Evolutionary conservation across 73 alveolate genomes (phyloP).

Genomic region (Paramecium sonneborni): DNA sequence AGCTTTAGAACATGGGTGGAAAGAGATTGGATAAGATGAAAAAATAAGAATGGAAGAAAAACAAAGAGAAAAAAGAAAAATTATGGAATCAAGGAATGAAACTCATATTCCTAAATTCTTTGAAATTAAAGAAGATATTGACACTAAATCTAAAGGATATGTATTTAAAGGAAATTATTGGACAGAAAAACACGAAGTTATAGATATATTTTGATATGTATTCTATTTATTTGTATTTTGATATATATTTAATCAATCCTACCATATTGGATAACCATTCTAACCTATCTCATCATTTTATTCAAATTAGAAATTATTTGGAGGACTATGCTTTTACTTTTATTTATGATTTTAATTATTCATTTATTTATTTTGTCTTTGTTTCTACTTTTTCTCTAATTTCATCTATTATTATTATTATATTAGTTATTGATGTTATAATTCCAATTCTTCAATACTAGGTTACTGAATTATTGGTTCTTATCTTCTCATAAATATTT

Average conservation of each 20-base stretch:
- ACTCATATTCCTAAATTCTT: conserved; percentile 6
- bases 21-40: not conserved
- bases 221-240: not conserved
- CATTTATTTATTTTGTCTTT: not conserved
- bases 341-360: not conserved
- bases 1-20: conserved; percentile 50
- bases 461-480: not conserved
- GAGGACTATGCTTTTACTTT: not conserved
- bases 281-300: not conserved
- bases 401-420: not conserved
- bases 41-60: not conserved
- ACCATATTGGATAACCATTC: not conserved
- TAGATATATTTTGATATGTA: not conserved
- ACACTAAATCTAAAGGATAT: not conserved
- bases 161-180: not conserved
- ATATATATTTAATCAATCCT: not conserved
- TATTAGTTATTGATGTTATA: not conserved
- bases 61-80: conserved; percentile 5
- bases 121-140: not conserved
- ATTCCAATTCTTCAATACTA: not conserved
- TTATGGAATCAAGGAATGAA: conserved; percentile 3
- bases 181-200: not conserved
- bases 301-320: not conserved
- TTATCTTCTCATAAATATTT: conserved; percentile 14
- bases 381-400: not conserved